Evolutionary conservation across 1,284 basidiomycete genomes (phyloP).

Genomic region (Puccinia horiana): DNA sequence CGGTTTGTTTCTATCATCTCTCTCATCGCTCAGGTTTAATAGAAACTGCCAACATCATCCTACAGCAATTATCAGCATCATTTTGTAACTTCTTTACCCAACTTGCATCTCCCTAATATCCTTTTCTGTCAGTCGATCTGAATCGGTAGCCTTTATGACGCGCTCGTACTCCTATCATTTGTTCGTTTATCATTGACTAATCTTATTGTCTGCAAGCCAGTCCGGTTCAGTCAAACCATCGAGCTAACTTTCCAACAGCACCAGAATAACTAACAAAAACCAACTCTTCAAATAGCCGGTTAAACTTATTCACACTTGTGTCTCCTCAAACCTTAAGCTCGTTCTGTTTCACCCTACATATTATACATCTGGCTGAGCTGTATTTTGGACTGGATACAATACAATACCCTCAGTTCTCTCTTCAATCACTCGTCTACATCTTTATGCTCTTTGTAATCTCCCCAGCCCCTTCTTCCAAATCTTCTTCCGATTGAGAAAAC

Average conservation of each 20-base stretch:
- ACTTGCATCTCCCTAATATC: neutral
- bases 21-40: slow-evolving; percentile 3
- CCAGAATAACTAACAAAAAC: neutral
- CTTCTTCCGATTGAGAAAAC: neutral
- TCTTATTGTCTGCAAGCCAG: neutral
- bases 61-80: neutral
- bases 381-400: no score
- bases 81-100: neutral
- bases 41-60: neutral
- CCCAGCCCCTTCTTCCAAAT: neutral
- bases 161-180: neutral
- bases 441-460: no score
- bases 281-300: neutral
- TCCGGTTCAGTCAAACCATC: neutral
- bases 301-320: neutral
- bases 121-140: slow-evolving; percentile 15
- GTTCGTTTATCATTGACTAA: neutral
- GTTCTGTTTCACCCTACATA: slow-evolving; percentile 7
- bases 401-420: no score
- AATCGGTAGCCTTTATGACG: neutral
- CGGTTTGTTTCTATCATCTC: neutral
- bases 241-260: neutral
- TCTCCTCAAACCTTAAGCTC: neutral
- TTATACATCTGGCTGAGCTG: no score
- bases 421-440: no score